These are phyloP conservation scores for Puccinia polysora DNA, from an alignment of 1,284 basidiomycete genomes.

Conservation along the genomic window DNA sequence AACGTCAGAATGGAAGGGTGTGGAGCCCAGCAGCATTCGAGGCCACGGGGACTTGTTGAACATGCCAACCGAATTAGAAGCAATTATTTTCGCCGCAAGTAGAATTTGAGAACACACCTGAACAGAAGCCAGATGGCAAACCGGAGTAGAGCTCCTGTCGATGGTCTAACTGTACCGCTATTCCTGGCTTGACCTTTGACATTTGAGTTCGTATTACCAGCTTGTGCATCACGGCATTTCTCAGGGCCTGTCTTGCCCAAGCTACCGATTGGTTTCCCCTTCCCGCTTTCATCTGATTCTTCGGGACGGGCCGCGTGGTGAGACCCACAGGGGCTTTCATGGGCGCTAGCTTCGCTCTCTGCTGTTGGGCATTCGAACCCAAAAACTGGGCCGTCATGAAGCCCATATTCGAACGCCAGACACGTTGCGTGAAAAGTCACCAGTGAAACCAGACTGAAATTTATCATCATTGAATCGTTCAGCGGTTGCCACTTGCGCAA, in stretches of 20 bases:
- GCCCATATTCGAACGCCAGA: slow-evolving; percentile 27
- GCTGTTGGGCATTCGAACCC: background rate
- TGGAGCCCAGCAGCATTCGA: slow-evolving; percentile 19
- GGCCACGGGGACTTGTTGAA: slow-evolving; percentile 36
- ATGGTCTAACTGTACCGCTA: background rate
- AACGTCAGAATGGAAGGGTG: slow-evolving; percentile 27
- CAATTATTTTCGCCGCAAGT: background rate
- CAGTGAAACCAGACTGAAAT: slow-evolving; percentile 30
- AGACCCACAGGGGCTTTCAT: too few relatives aligned
- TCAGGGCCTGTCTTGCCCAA: background rate
- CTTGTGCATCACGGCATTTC: too few relatives aligned
- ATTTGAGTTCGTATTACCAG: background rate
- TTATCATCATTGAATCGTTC: slow-evolving; percentile 35
- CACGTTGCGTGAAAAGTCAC: slow-evolving; percentile 36
- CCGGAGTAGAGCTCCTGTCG: slow-evolving; percentile 12
- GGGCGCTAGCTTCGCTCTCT: background rate
- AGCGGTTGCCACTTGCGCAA: slow-evolving; percentile 33
- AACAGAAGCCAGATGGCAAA: slow-evolving; percentile 40
- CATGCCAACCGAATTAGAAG: background rate
- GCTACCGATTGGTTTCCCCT: too few relatives aligned
- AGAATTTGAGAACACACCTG: slow-evolving; percentile 20
- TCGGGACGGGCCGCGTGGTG: too few relatives aligned
- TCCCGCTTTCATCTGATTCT: too few relatives aligned
- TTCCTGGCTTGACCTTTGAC: slow-evolving; percentile 1
- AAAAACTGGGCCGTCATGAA: slow-evolving; percentile 35